Evolutionary conservation across 371 early-diverging fungal species (phyloP).

Genomic region (Batkoa obscura): DNA sequence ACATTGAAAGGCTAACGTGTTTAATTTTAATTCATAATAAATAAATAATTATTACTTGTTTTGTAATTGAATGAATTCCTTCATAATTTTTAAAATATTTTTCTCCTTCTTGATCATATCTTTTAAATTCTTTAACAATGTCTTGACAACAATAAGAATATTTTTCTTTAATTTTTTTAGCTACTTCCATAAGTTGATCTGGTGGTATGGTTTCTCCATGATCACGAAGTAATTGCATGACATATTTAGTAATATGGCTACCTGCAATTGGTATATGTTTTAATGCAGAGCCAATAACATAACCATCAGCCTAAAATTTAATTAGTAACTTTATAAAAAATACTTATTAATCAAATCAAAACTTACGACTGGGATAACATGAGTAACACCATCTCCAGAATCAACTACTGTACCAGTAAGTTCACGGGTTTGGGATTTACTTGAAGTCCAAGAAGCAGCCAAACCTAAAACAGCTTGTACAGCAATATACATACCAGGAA

Average conservation of each 20-base stretch:
- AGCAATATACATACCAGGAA: slow-evolving; percentile 77
- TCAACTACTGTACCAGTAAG: slow-evolving; percentile 96
- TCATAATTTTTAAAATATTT: slow-evolving; percentile 75
- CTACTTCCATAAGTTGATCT: slow-evolving; percentile 85
- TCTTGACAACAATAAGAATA: slow-evolving; percentile 92
- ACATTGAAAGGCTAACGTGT: slow-evolving; percentile 51
- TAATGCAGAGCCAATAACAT: slow-evolving; percentile 90
- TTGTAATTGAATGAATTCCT: slow-evolving; percentile 64
- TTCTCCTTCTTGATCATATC: slow-evolving; percentile 73
- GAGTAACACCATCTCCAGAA: slow-evolving; percentile 95
- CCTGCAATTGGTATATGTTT: slow-evolving; percentile 97
- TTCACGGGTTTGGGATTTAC: slow-evolving; percentile 51
- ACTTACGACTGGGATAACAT: slow-evolving; percentile 90
- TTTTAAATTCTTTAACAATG: slow-evolving; percentile 89
- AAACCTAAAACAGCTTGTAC: slow-evolving; percentile 84
- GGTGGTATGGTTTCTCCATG: slow-evolving; percentile 85
- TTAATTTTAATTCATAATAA: neutral
- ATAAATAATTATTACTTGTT: slow-evolving; percentile 30
- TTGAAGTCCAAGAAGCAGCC: slow-evolving; percentile 76
- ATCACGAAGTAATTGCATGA: slow-evolving; percentile 88
- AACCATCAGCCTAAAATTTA: slow-evolving; percentile 75
- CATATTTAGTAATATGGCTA: slow-evolving; percentile 89
- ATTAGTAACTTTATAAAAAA: neutral
- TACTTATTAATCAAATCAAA: neutral
- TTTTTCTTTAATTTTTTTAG: slow-evolving; percentile 87